phyloP scores from a whole-genome alignment of 305 asterid genomes.

The Fraxinus latifolia region DNA sequence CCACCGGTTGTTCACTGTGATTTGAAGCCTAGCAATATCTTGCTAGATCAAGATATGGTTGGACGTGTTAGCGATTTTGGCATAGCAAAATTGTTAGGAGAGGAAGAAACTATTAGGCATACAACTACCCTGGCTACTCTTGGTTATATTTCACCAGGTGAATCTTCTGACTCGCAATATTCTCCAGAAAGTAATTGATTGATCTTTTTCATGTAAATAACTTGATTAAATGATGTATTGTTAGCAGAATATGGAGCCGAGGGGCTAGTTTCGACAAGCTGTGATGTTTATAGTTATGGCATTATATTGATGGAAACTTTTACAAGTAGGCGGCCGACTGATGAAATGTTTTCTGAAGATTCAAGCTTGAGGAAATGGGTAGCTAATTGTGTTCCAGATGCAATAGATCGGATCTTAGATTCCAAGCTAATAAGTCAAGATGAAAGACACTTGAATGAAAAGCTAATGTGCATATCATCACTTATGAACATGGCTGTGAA shows the following conservation, averaged over 20 bases:
- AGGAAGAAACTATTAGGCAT: not conserved
- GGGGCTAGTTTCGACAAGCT: not conserved
- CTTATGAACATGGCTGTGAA: not conserved
- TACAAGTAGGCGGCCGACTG: not conserved
- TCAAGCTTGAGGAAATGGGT: not conserved
- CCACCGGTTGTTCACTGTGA: not conserved
- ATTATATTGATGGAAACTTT: not conserved
- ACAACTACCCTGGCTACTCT: not conserved
- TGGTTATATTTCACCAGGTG: slow-evolving; percentile 1
- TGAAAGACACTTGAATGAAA: not conserved
- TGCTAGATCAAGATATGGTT: not conserved
- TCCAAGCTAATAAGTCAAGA: not conserved
- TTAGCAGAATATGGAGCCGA: not conserved
- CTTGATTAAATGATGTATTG: not conserved
- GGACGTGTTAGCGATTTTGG: not conserved
- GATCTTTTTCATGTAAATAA: too few relatives aligned
- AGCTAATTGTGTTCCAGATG: not conserved
- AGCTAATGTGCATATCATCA: not conserved
- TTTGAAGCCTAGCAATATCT: not conserved
- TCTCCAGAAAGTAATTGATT: too few relatives aligned
- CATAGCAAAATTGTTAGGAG: not conserved
- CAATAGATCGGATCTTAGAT: not conserved
- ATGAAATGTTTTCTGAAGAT: not conserved
- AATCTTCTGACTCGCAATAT: not conserved
- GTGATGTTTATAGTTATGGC: not conserved